Conservation (phyloP, 768 basidiomycete species). For the Suillus ampliporus region DNA sequence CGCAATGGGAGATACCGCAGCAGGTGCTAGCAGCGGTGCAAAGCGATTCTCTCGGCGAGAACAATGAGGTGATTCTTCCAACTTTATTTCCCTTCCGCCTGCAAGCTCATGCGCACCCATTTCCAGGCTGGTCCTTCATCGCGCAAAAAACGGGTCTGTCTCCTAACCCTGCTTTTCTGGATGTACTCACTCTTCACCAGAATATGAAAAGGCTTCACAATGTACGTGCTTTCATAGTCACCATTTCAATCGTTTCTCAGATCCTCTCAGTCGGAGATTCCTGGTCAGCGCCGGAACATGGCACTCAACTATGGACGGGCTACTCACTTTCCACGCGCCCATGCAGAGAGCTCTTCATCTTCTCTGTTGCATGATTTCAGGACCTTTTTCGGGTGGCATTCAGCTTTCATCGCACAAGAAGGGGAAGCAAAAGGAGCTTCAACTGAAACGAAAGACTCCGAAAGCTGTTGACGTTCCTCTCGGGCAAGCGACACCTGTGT, state of each 20-base stretch:
- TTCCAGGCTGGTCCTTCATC: not conserved
- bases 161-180: not conserved
- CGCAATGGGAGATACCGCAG: not conserved
- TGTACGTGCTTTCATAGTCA: not conserved
- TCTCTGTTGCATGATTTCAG: not conserved
- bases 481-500: not conserved
- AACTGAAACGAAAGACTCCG: not conserved
- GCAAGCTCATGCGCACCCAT: not conserved
- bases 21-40: constrained; percentile 20
- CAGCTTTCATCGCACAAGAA: not conserved
- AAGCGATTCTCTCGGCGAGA: not conserved
- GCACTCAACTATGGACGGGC: not conserved
- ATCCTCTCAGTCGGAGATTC: not conserved
- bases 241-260: not conserved
- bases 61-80: not conserved
- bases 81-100: not conserved
- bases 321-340: not conserved
- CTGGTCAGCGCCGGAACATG: not conserved
- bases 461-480: not conserved
- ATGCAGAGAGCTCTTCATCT: not conserved
- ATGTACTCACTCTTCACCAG: not conserved
- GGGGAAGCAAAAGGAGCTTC: not conserved
- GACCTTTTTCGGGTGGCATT: not conserved
- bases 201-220: not conserved
- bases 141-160: not conserved